Evolutionary conservation across 768 basidiomycete genomes (phyloP).

Genomic region (Ramaria rubella): DNA sequence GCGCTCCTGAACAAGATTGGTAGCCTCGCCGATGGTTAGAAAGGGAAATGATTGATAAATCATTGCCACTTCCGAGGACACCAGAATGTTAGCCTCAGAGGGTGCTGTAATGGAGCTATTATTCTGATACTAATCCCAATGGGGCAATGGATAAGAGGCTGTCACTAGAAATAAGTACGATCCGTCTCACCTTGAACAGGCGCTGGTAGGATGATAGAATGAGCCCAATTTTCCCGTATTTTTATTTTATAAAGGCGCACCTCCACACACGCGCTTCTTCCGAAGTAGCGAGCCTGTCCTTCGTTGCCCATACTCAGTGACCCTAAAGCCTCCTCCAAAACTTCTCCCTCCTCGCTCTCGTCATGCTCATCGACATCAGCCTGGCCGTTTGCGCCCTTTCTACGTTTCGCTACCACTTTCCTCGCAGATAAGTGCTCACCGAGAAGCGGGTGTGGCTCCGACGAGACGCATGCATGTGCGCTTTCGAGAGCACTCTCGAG

Average conservation of each 20-base stretch:
- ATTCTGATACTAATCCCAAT: conserved; percentile 4
- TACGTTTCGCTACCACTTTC: conserved; percentile 1
- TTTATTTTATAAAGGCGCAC: neutral
- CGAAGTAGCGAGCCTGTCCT: conserved; percentile 2
- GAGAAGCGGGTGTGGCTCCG: conserved; percentile 51
- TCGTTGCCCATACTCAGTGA: conserved; percentile 2
- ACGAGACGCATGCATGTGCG: conserved; percentile 43
- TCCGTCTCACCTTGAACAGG: conserved; percentile 1
- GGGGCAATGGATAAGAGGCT: neutral
- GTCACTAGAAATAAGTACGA: neutral
- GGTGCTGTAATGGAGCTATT: neutral
- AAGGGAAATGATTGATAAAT: conserved; percentile 10
- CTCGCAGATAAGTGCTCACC: conserved; percentile 34
- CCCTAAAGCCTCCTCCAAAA: conserved; percentile 6
- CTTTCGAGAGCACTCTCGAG: conserved; percentile 60
- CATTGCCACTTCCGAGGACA: conserved; percentile 10
- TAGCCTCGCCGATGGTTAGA: conserved; percentile 8
- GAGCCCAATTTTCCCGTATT: neutral
- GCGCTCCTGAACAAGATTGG: conserved; percentile 8
- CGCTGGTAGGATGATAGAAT: neutral
- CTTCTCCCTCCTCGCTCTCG: conserved; percentile 1
- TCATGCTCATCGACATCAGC: neutral
- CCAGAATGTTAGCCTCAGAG: conserved; percentile 5
- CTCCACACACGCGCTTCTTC: conserved; percentile 11
- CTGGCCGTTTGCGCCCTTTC: neutral